Percentiles rank a stretch among this genome's conserved stretches.
These are phyloP conservation scores for Eremothecium coryli DNA, from an alignment of 1,139 yeast genomes.

Conservation along the genomic window DNA sequence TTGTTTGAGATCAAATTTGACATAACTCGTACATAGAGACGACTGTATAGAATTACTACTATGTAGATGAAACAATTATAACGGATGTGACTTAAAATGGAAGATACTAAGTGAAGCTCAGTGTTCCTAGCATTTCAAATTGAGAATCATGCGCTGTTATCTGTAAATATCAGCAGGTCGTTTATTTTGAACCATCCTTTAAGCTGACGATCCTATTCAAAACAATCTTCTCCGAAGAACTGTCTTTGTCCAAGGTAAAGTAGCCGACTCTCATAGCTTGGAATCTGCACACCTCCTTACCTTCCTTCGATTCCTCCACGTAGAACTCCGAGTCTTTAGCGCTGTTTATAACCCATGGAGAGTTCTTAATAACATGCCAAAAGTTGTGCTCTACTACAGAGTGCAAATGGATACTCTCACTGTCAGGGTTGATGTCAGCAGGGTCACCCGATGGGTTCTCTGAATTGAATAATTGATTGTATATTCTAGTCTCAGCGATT, in stretches of 20 bases:
- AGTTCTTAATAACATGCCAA: slow-evolving; percentile 51
- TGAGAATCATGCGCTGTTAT: no score
- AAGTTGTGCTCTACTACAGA: slow-evolving; percentile 79
- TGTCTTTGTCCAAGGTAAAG: slow-evolving; percentile 83
- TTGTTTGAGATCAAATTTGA: no score
- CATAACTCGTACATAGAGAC: background rate
- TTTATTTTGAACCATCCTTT: slow-evolving; percentile 44
- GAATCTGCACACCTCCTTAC: slow-evolving; percentile 86
- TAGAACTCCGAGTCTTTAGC: slow-evolving; percentile 52
- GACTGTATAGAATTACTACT: background rate
- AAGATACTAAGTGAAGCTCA: no score
- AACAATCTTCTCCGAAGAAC: slow-evolving; percentile 49
- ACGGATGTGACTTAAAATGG: no score
- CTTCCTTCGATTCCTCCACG: slow-evolving; percentile 50
- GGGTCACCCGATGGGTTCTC: slow-evolving; percentile 90
- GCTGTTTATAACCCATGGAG: slow-evolving; percentile 71
- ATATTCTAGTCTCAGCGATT: slow-evolving; percentile 71
- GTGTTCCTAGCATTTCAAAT: no score
- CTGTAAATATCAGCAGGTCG: background rate
- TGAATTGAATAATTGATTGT: slow-evolving; percentile 78
- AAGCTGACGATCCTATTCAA: slow-evolving; percentile 84
- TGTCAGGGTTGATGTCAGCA: slow-evolving; percentile 69
- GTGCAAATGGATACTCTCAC: slow-evolving; percentile 56
- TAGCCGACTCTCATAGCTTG: slow-evolving; percentile 97
- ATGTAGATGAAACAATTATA: no score